Conservation (phyloP, 2,329 filamentous ascomycete genomes). For the Colletotrichum sp. region DNA sequence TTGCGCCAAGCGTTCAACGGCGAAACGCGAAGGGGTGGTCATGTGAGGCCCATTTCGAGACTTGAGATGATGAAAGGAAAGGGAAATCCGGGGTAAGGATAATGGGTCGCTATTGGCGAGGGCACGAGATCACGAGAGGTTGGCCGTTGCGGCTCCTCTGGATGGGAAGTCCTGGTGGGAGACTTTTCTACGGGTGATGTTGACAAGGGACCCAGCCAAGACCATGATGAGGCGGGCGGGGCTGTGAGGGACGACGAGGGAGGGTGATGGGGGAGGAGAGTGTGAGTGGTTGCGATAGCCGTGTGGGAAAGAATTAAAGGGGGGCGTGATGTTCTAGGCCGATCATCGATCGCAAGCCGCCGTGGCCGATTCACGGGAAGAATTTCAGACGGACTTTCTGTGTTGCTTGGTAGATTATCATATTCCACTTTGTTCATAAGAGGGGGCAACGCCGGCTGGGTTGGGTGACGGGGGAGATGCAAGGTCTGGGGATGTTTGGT, state of each 20-base stretch:
- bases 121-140: background rate
- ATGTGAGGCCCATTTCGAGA: slow-evolving; percentile 10
- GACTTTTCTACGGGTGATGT: background rate
- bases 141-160: background rate
- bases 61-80: background rate
- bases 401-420: background rate
- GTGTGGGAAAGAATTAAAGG: background rate
- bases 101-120: background rate
- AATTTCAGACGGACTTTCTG: background rate
- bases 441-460: background rate
- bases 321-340: background rate
- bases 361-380: slow-evolving; percentile 1
- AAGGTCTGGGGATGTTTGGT: background rate
- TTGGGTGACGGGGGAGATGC: background rate
- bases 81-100: background rate
- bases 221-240: background rate
- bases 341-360: slow-evolving; percentile 13
- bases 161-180: background rate
- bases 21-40: slow-evolving; percentile 10
- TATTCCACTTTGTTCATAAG: background rate
- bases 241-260: background rate
- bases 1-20: background rate
- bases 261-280: background rate
- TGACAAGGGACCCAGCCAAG: background rate
- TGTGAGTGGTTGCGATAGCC: background rate